phyloP scores from a whole-genome alignment of 1,284 basidiomycete species.

The Ceratobasidium papillatum region DNA sequence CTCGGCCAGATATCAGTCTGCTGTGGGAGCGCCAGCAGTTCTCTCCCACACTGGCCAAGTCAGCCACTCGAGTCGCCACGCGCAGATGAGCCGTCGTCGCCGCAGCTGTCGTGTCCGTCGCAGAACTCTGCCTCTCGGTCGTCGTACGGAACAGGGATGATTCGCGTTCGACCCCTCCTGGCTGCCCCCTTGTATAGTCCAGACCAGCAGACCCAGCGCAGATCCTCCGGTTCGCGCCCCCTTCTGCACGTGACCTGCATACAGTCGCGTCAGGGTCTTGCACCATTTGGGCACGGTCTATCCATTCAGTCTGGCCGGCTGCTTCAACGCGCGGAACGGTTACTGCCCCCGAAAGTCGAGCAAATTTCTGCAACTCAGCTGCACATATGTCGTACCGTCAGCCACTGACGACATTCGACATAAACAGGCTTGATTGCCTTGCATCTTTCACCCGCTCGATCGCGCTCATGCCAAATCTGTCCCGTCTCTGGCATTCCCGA shows the following conservation, averaged over 20 bases:
- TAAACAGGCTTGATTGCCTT: too few relatives aligned
- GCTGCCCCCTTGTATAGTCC: neutral
- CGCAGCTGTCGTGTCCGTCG: neutral
- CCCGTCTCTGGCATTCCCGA: too few relatives aligned
- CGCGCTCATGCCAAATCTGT: too few relatives aligned
- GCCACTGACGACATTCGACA: too few relatives aligned
- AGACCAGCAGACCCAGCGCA: neutral
- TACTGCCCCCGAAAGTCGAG: too few relatives aligned
- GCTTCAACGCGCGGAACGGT: too few relatives aligned
- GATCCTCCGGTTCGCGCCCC: neutral
- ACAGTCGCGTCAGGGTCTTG: constrained; percentile 24
- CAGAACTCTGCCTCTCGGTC: neutral
- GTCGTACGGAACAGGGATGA: neutral
- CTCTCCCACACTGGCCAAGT: neutral
- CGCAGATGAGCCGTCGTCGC: neutral
- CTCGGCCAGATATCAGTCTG: neutral
- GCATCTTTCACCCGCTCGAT: too few relatives aligned
- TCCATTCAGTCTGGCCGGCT: too few relatives aligned
- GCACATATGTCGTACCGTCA: too few relatives aligned
- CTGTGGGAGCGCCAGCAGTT: neutral
- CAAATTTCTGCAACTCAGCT: too few relatives aligned
- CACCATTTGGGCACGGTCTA: constrained; percentile 1
- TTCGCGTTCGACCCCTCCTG: neutral
- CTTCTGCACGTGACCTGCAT: constrained; percentile 31
- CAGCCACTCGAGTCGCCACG: constrained; percentile 10